phyloP scores from a whole-genome alignment of 1,284 basidiomycete genomes.

The Heterobasidion irregulare region DNA sequence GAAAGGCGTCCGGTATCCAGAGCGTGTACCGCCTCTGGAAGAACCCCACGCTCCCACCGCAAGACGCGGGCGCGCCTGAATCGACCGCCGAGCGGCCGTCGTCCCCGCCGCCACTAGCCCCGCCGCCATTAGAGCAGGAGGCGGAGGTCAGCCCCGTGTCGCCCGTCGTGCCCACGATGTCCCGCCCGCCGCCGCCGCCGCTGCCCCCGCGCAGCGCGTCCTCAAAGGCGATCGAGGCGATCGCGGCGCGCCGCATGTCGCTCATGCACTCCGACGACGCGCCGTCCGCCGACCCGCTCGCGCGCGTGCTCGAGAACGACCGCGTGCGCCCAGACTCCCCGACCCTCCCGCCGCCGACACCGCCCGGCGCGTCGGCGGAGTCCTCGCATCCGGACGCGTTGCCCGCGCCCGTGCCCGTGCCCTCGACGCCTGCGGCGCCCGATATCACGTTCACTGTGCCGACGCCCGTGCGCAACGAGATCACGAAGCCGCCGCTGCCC shows the following conservation, averaged over 20 bases:
- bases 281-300: not conserved
- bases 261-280: not conserved
- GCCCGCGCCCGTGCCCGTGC: not conserved
- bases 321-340: not conserved
- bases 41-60: conserved; percentile 24
- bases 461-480: not conserved
- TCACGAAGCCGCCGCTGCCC: conserved; percentile 25
- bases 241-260: not conserved
- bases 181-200: conserved; percentile 4
- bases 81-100: conserved; percentile 23
- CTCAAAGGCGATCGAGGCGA: not conserved
- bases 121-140: too few relatives aligned
- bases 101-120: conserved; percentile 26
- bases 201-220: conserved; percentile 7
- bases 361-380: not conserved
- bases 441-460: conserved; percentile 5
- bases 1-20: conserved; percentile 44
- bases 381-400: not conserved
- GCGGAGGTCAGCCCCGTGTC: too few relatives aligned
- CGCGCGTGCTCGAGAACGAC: not conserved
- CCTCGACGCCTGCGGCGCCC: not conserved
- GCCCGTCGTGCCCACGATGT: not conserved
- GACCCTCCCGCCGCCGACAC: not conserved
- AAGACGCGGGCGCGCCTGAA: not conserved
- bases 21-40: conserved; percentile 67